Percentiles rank a stretch among this genome's conserved stretches.
Evolutionary conservation across 2,329 filamentous ascomycete species (phyloP).

Genomic region (Gnomoniopsis smithogilvyi): DNA sequence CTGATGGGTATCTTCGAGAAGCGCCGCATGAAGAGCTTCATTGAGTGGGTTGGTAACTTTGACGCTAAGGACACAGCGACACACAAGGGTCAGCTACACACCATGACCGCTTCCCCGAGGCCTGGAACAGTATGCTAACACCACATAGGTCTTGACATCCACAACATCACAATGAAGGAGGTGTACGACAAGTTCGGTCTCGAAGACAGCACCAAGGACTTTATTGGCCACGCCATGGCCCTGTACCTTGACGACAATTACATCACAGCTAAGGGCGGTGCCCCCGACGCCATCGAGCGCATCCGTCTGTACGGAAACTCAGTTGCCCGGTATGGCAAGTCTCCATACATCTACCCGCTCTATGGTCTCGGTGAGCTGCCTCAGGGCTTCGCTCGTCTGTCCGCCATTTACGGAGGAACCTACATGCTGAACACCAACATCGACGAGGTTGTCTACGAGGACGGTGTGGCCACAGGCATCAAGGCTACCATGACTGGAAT

Average conservation of each 20-base stretch:
- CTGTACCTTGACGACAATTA: conserved; percentile 90
- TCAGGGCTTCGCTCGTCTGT: conserved; percentile 94
- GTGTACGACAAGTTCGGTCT: conserved; percentile 98
- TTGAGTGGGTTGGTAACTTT: conserved; percentile 91
- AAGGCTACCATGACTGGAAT: conserved; percentile 94
- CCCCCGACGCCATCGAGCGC: conserved; percentile 82
- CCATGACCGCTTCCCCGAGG: not conserved
- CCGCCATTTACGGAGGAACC: conserved; percentile 96
- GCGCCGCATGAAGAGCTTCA: conserved; percentile 91
- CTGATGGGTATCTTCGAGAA: conserved; percentile 99
- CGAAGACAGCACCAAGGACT: conserved; percentile 85
- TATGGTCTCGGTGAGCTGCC: conserved; percentile 97
- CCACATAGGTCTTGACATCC: conserved; percentile 70
- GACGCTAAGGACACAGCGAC: conserved; percentile 76
- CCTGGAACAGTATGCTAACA: not conserved
- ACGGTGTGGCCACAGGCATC: conserved; percentile 85
- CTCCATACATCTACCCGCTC: conserved; percentile 97
- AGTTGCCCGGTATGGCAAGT: conserved; percentile 96
- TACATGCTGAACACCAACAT: conserved; percentile 99
- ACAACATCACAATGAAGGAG: conserved; percentile 87
- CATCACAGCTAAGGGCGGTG: conserved; percentile 67
- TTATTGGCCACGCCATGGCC: conserved; percentile 97
- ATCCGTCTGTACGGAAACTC: conserved; percentile 97
- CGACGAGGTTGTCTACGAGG: conserved; percentile 84
- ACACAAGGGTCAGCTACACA: conserved; percentile 75